Conservation (phyloP, 2,329 filamentous ascomycete genomes). For the Hysterium pulicare region DNA sequence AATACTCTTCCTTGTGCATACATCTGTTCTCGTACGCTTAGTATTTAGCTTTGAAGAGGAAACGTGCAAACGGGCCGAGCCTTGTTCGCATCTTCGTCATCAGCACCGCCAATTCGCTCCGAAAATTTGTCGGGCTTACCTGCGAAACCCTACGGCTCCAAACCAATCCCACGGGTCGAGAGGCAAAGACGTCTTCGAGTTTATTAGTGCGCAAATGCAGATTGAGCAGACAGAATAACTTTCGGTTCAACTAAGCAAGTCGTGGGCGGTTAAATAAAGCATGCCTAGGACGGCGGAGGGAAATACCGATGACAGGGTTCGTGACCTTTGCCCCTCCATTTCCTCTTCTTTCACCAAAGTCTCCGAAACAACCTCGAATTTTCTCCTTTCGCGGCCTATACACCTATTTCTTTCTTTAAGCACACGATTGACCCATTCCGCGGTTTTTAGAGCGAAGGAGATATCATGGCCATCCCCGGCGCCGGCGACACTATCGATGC, state of each 20-base stretch:
- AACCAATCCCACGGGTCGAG: too few relatives aligned
- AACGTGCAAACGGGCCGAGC: background rate
- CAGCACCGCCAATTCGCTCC: too few relatives aligned
- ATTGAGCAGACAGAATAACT: too few relatives aligned
- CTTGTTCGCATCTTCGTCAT: background rate
- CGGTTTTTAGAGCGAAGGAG: conserved; percentile 21
- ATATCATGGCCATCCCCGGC: conserved; percentile 51
- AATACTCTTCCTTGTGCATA: too few relatives aligned
- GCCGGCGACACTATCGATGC: conserved; percentile 75
- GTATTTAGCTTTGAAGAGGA: too few relatives aligned
- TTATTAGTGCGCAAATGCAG: too few relatives aligned
- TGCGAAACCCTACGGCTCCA: too few relatives aligned
- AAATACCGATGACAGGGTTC: conserved; percentile 34
- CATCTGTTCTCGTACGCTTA: too few relatives aligned
- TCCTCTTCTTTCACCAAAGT: background rate
- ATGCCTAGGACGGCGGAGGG: conserved; percentile 26
- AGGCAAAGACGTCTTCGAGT: too few relatives aligned
- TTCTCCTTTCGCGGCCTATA: background rate
- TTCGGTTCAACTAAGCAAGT: too few relatives aligned
- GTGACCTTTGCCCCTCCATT: conserved; percentile 14
- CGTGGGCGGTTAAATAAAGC: too few relatives aligned
- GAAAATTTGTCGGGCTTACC: too few relatives aligned
- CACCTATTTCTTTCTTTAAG: background rate
- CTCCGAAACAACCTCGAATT: background rate
- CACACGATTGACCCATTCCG: background rate